These are phyloP conservation scores for Epichloe baconii DNA, from an alignment of 2,329 filamentous ascomycete genomes.

Conservation along the genomic window DNA sequence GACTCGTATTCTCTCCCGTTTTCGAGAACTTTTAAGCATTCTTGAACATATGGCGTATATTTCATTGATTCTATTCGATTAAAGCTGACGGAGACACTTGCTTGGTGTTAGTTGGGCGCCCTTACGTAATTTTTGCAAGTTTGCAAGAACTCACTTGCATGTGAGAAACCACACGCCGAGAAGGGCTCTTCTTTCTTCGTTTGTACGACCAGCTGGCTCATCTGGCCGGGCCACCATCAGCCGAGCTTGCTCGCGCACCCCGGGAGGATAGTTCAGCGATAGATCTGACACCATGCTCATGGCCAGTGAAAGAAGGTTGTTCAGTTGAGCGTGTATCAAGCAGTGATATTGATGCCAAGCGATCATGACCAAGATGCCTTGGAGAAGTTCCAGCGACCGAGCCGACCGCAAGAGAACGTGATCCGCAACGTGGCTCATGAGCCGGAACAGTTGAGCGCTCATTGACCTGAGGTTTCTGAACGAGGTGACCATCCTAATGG, in stretches of 20 bases:
- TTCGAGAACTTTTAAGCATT: constrained; percentile 34
- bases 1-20: constrained; percentile 29
- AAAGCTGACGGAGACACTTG: constrained; percentile 29
- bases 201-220: constrained; percentile 25
- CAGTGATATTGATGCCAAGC: constrained; percentile 43
- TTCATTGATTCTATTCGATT: constrained; percentile 33
- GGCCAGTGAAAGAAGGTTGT: constrained; percentile 36
- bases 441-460: constrained; percentile 34
- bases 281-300: constrained; percentile 33
- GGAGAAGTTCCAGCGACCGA: constrained; percentile 35
- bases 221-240: constrained; percentile 29
- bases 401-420: constrained; percentile 36
- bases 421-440: constrained; percentile 33
- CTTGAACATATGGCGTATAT: constrained; percentile 39
- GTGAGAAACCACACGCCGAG: constrained; percentile 42
- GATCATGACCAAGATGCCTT: constrained; percentile 34
- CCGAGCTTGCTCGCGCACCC: constrained; percentile 27
- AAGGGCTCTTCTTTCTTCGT: constrained; percentile 39
- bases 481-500: constrained; percentile 37
- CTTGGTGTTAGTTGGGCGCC: not conserved
- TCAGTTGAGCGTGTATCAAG: constrained; percentile 37
- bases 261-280: constrained; percentile 29
- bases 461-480: constrained; percentile 33
- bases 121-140: not conserved
- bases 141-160: constrained; percentile 29